Conservation (phyloP, 208 protist genomes). For the Leishmania braziliensis region DNA sequence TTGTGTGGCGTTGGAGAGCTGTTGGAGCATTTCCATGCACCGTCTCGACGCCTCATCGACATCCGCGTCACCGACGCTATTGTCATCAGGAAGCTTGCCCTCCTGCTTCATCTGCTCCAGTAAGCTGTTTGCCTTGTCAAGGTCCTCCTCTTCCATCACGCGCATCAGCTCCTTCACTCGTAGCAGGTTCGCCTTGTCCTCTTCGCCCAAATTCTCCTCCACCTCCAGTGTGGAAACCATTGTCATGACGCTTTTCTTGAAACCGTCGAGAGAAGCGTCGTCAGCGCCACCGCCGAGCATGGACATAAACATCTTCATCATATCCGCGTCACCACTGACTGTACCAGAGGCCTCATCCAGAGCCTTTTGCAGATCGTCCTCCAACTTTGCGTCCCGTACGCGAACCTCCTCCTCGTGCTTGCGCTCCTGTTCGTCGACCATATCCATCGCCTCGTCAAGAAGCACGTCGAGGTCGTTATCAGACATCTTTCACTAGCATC, state of each 20-base stretch:
- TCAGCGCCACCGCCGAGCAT: conserved; percentile 28
- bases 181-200: conserved; percentile 44
- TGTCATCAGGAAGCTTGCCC: conserved; percentile 15
- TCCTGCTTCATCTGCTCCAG: conserved; percentile 46
- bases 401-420: conserved; percentile 62
- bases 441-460: conserved; percentile 82
- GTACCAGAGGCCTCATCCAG: conserved; percentile 28
- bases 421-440: conserved; percentile 75
- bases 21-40: conserved; percentile 42
- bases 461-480: conserved; percentile 79
- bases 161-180: conserved; percentile 51
- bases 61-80: conserved; percentile 26
- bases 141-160: conserved; percentile 54
- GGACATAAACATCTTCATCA: conserved; percentile 45
- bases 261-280: conserved; percentile 38
- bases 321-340: conserved; percentile 28
- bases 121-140: conserved; percentile 42
- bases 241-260: conserved; percentile 51
- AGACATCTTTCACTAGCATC: conserved; percentile 27
- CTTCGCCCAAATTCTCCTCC: conserved; percentile 37
- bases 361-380: conserved; percentile 55
- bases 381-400: conserved; percentile 48
- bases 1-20: conserved; percentile 22
- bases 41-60: conserved; percentile 36
- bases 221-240: conserved; percentile 48